Evolutionary conservation across 2,329 filamentous ascomycete genomes (phyloP).

Genomic region (Lecanicillium sp.): DNA sequence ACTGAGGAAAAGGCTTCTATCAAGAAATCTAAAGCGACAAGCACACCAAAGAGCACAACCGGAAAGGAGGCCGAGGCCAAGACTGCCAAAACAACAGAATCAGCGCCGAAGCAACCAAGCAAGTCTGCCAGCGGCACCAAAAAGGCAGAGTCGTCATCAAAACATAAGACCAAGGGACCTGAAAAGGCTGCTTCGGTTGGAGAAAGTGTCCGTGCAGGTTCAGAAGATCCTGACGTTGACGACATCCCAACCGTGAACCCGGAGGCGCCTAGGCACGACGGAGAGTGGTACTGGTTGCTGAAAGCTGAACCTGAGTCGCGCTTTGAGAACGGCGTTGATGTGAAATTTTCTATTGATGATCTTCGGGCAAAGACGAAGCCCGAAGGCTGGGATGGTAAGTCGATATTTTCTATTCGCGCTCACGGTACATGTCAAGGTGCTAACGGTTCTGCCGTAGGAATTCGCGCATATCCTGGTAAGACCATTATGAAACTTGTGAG

Average conservation of each 20-base stretch:
- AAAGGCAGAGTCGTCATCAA: background rate
- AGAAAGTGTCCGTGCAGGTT: conserved; percentile 10
- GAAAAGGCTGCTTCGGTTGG: background rate
- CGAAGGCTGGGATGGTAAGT: conserved; percentile 83
- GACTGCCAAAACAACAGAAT: background rate
- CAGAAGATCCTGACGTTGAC: conserved; percentile 22
- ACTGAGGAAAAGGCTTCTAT: background rate
- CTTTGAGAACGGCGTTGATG: conserved; percentile 77
- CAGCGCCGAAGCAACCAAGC: background rate
- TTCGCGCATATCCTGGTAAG: conserved; percentile 39
- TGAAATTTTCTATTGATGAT: conserved; percentile 92
- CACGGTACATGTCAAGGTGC: background rate
- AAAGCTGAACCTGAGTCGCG: conserved; percentile 86
- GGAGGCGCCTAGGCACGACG: conserved; percentile 29
- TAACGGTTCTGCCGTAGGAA: conserved; percentile 24
- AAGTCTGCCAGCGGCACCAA: background rate
- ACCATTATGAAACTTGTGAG: background rate
- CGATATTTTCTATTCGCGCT: too few species aligned
- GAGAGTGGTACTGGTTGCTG: conserved; percentile 64
- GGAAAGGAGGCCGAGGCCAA: too few species aligned
- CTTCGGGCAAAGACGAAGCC: conserved; percentile 62
- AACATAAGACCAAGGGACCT: background rate
- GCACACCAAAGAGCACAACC: background rate
- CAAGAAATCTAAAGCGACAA: background rate
- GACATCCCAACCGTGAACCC: conserved; percentile 28